A percentile compares a stretch with the other conserved stretches of the same genome.
These are phyloP conservation scores for Leptographium radiaticola DNA, from an alignment of 2,329 filamentous ascomycete genomes.

Conservation along the genomic window DNA sequence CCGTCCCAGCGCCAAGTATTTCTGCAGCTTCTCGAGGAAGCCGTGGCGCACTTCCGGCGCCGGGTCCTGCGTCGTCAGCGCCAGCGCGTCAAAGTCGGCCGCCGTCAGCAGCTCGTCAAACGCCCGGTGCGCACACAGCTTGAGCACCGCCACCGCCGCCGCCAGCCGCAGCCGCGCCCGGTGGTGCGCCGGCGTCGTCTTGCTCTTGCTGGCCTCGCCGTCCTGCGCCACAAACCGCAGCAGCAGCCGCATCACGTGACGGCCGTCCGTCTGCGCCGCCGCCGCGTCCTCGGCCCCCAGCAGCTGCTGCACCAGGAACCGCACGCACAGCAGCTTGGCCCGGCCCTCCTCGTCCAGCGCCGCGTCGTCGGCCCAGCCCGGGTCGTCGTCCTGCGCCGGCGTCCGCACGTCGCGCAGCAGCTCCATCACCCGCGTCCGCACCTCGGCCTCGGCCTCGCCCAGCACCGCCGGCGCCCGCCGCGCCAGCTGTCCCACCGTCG, in stretches of 20 bases:
- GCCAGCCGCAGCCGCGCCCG: conserved; percentile 68
- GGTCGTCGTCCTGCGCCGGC: conserved; percentile 26
- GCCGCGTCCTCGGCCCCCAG: conserved; percentile 43
- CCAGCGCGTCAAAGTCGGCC: conserved; percentile 66
- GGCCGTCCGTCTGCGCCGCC: conserved; percentile 37
- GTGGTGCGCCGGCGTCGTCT: conserved; percentile 65
- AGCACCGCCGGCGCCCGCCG: conserved; percentile 61
- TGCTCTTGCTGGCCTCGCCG: conserved; percentile 67
- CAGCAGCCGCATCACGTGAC: conserved; percentile 58
- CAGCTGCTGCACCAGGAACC: conserved; percentile 74
- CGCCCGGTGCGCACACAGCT: conserved; percentile 64
- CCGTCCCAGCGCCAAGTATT: conserved; percentile 65
- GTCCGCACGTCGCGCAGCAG: conserved; percentile 60
- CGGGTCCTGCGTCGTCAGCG: conserved; percentile 68
- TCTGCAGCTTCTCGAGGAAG: conserved; percentile 80
- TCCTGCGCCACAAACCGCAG: conserved; percentile 61
- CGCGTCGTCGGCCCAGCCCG: conserved; percentile 50
- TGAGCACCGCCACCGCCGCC: conserved; percentile 69
- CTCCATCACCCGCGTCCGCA: conserved; percentile 65
- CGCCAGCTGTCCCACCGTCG: conserved; percentile 61
- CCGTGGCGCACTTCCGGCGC: conserved; percentile 59
- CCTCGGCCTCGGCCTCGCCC: conserved; percentile 60
- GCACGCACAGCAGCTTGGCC: conserved; percentile 73
- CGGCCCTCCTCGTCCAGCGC: conserved; percentile 67
- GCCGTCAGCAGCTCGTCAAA: conserved; percentile 66